phyloP scores from a whole-genome alignment of 164 flowering plant genomes.

The Stephania cephalantha region DNA sequence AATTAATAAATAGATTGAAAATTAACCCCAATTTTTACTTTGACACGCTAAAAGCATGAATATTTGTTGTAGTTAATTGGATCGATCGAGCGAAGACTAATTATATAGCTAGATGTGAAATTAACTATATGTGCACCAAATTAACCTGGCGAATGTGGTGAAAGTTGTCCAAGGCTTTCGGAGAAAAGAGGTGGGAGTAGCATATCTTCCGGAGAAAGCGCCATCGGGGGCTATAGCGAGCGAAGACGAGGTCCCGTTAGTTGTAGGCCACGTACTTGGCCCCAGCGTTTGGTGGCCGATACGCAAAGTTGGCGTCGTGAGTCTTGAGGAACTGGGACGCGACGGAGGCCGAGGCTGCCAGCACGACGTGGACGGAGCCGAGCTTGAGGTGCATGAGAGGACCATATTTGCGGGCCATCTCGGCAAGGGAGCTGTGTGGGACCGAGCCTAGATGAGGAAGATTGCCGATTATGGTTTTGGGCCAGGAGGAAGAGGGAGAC shows the following conservation, averaged over 20 bases:
- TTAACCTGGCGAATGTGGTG: constrained; percentile 59
- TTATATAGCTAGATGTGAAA: too few species aligned
- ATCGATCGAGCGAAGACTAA: too few species aligned
- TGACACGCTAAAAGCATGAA: too few species aligned
- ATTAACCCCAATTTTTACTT: too few species aligned
- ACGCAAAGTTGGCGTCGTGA: constrained; percentile 70
- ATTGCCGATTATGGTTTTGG: constrained; percentile 83
- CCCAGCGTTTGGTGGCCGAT: constrained; percentile 75
- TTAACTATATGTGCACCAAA: constrained; percentile 27
- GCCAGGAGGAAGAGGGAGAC: constrained; percentile 58
- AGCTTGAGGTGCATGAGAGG: constrained; percentile 69
- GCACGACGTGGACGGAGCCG: constrained; percentile 70
- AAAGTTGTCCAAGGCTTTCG: constrained; percentile 68
- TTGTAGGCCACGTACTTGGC: constrained; percentile 74
- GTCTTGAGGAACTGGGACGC: constrained; percentile 65
- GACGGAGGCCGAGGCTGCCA: constrained; percentile 62
- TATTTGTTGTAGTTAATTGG: too few species aligned
- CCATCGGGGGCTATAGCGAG: constrained; percentile 87
- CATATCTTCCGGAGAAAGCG: constrained; percentile 70
- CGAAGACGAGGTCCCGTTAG: constrained; percentile 77
- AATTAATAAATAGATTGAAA: too few species aligned
- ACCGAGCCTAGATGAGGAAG: constrained; percentile 67
- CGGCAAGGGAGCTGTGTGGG: constrained; percentile 69
- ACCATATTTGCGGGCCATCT: constrained; percentile 54
- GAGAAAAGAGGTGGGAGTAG: constrained; percentile 71